Base-by-base conservation (phyloP, 148 eudicot genomes). In the Rhododendron ovatum region DNA sequence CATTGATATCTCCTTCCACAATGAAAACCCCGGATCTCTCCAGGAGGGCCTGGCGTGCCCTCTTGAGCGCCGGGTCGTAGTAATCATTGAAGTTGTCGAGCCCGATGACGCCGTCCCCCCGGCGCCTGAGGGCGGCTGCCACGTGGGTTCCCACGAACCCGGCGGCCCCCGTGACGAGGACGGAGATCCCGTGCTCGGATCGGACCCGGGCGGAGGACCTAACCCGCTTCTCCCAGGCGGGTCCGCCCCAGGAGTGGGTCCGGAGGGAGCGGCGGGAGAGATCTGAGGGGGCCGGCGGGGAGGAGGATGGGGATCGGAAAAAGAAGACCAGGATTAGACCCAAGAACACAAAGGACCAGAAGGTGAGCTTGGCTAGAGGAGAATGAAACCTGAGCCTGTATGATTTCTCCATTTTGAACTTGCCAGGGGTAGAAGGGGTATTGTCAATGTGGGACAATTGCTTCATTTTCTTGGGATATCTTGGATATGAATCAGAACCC, bases 81-180 rank as follows among this genome's bases (percentile, higher is more conserved):
- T 96, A 96, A 61, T 93, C 93, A 73, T 94, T 96, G 90, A 94
- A 96, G 65, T 92, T 93, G 67, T 96, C 98, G 4, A 96, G 80
- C 2, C 98, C 98, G 47, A 96, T 13, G 4, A 96, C 94, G 1
- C 96, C 98, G 65, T 96, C 98, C 0, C 98, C 98, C 0, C 98
- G 88, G 39, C 94, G 86, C 22, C 91, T 92, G 10, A 96, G 90
- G 37, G 98, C 95, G 0, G 92, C 91, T 0, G 94, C 91, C 35
- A 96, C 96, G 39, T 96, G 98, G 71, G 96, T 93, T 0, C 98
- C 98, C 0, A 94, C 98, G 65, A 96, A 96, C 7, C 98, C 98
- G 24, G 94, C 94, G 0, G 98, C 95, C 0, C 98, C 98, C 4
- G 98, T 96, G 41, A 96, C 98, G 45, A 96, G 83, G 1, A 96